A percentile compares a stretch with the other conserved stretches of the same genome.
phyloP scores from a whole-genome alignment of 2,329 filamentous ascomycete species.

The Aphanoascus verrucosus region DNA sequence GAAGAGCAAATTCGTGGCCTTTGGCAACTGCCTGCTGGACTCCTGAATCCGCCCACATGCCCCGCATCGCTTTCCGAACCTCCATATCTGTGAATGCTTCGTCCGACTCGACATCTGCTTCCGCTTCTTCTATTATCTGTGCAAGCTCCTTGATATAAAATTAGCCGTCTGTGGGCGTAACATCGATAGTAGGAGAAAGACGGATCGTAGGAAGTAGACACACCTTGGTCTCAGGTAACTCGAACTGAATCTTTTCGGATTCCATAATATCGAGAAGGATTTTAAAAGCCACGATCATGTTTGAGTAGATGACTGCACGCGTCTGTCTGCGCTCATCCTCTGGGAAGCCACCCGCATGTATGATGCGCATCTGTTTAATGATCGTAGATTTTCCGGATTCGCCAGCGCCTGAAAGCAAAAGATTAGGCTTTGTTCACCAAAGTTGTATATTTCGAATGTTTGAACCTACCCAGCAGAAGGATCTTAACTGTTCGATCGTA shows the following conservation, averaged over 20 bases:
- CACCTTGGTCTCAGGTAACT: conserved; percentile 68
- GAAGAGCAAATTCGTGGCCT: conserved; percentile 91
- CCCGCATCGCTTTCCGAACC: conserved; percentile 65
- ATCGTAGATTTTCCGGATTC: conserved; percentile 96
- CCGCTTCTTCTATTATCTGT: conserved; percentile 63
- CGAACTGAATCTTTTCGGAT: conserved; percentile 68
- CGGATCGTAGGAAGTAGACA: background rate
- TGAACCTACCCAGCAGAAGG: conserved; percentile 66
- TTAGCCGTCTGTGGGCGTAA: background rate
- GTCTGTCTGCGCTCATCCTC: conserved; percentile 84
- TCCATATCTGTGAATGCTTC: conserved; percentile 58
- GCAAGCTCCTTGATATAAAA: conserved; percentile 55
- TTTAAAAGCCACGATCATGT: conserved; percentile 84
- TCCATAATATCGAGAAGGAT: conserved; percentile 85
- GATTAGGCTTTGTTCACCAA: background rate
- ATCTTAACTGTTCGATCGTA: conserved; percentile 86
- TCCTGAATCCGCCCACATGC: conserved; percentile 71
- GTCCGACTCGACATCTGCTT: conserved; percentile 65
- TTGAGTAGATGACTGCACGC: conserved; percentile 91
- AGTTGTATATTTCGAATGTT: background rate
- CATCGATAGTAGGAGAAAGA: background rate
- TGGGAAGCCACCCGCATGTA: conserved; percentile 85
- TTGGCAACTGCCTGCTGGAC: conserved; percentile 81
- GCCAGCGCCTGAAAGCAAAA: conserved; percentile 61
- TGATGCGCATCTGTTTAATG: conserved; percentile 97